Evolutionary conservation across 2,329 filamentous ascomycete species (phyloP).

Genomic region (Trichophyton verrucosum): DNA sequence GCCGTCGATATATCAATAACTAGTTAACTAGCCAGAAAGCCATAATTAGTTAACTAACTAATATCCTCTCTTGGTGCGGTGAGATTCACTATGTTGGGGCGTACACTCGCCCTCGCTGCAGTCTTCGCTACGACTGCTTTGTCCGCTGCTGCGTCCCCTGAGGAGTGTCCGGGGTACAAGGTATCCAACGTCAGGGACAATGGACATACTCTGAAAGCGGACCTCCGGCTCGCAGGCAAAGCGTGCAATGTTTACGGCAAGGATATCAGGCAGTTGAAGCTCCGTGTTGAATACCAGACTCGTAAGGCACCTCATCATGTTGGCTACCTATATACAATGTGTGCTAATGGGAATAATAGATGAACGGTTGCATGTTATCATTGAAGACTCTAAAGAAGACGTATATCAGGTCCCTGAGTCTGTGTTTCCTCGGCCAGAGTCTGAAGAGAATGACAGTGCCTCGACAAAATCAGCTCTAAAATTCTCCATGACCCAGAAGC

Average conservation of each 20-base stretch:
- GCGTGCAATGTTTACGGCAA: constrained; percentile 47
- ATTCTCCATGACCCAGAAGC: constrained; percentile 39
- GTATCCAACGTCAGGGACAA: constrained; percentile 10
- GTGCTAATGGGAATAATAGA: constrained; percentile 20
- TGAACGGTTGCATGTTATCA: constrained; percentile 54
- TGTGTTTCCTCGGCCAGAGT: constrained; percentile 47
- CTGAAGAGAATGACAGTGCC: constrained; percentile 19
- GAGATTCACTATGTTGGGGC: neutral
- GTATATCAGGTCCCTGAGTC: constrained; percentile 57
- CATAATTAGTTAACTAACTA: no score
- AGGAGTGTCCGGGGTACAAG: constrained; percentile 14
- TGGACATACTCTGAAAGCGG: constrained; percentile 45
- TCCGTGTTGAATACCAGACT: constrained; percentile 46
- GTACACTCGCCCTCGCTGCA: neutral
- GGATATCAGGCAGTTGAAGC: constrained; percentile 40
- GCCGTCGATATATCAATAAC: neutral
- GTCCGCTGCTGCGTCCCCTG: neutral
- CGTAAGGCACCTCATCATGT: constrained; percentile 24
- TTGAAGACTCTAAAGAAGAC: constrained; percentile 49
- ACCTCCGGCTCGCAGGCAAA: constrained; percentile 53
- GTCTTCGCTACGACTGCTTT: constrained; percentile 2
- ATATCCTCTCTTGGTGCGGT: neutral
- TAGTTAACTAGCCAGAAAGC: no score
- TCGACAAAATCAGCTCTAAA: constrained; percentile 35
- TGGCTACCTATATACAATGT: neutral